These are phyloP conservation scores for Mortierella hygrophila DNA, from an alignment of 192 early-diverging fungal species.

Conservation along the genomic window DNA sequence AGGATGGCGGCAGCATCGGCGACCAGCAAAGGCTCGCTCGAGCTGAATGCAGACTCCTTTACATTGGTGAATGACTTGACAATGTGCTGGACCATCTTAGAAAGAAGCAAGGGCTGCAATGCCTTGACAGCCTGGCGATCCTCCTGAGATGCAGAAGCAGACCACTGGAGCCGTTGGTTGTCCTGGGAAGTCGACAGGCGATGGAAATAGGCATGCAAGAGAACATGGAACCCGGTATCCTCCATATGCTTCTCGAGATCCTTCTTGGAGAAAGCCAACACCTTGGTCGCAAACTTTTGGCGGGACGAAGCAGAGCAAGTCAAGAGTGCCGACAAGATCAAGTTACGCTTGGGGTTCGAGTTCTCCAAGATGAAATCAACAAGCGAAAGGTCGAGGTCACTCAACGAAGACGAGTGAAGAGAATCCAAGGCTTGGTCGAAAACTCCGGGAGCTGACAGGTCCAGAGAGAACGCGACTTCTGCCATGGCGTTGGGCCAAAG, in stretches of 20 bases:
- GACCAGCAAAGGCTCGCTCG: slow-evolving; percentile 4
- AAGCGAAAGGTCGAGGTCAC: slow-evolving; percentile 16
- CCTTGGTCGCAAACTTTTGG: slow-evolving; percentile 12
- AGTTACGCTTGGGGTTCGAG: slow-evolving; percentile 20
- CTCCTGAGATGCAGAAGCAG: slow-evolving; percentile 21
- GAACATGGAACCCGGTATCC: slow-evolving; percentile 17
- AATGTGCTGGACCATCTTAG: slow-evolving; percentile 30
- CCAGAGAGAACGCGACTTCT: slow-evolving; percentile 5
- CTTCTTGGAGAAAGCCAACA: slow-evolving; percentile 5
- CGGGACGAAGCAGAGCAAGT: slow-evolving; percentile 18
- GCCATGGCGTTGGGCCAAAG: slow-evolving; percentile 49
- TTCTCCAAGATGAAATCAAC: slow-evolving; percentile 42
- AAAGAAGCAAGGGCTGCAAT: slow-evolving; percentile 16
- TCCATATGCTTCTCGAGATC: background rate
- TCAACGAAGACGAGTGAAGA: slow-evolving; percentile 15
- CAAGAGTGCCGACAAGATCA: slow-evolving; percentile 41
- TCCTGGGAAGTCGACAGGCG: slow-evolving; percentile 12
- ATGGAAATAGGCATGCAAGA: slow-evolving; percentile 38
- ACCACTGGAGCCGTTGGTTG: slow-evolving; percentile 22
- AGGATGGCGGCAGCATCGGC: slow-evolving; percentile 33
- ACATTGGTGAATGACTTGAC: background rate
- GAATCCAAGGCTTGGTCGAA: slow-evolving; percentile 37
- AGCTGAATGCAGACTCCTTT: slow-evolving; percentile 6
- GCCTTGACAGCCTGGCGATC: slow-evolving; percentile 35
- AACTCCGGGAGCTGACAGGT: slow-evolving; percentile 24